A percentile compares a stretch with the other conserved stretches of the same genome.
These are phyloP conservation scores for Debaryomyces subglobosus DNA, from an alignment of 1,139 yeast species.

Conservation along the genomic window DNA sequence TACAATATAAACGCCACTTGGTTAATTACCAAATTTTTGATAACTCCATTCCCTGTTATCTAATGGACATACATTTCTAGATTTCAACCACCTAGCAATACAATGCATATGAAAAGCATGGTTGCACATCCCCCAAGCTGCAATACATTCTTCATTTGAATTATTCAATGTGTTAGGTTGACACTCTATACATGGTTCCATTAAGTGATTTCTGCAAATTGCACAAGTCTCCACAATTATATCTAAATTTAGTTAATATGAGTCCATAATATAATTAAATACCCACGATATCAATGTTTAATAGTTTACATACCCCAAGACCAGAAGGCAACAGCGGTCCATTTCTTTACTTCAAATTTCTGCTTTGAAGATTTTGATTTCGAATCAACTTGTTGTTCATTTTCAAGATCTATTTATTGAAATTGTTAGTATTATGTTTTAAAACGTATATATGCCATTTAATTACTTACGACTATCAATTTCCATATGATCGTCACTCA, in stretches of 20 bases:
- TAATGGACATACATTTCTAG: slow-evolving; percentile 97
- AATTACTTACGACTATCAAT: slow-evolving; percentile 34
- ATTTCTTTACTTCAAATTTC: slow-evolving; percentile 56
- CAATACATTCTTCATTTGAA: slow-evolving; percentile 81
- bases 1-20: slow-evolving; percentile 1
- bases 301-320: slow-evolving; percentile 76
- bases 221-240: slow-evolving; percentile 97
- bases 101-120: slow-evolving; percentile 96
- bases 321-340: slow-evolving; percentile 99
- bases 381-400: slow-evolving; percentile 10
- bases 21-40: slow-evolving; percentile 69
- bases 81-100: slow-evolving; percentile 92
- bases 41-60: slow-evolving; percentile 94
- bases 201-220: slow-evolving; percentile 94
- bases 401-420: slow-evolving; percentile 9
- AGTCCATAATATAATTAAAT: background rate
- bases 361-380: slow-evolving; percentile 28
- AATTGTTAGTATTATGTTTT: slow-evolving; percentile 11
- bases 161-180: slow-evolving; percentile 77
- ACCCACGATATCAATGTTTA: background rate
- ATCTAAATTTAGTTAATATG: slow-evolving; percentile 43
- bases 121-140: slow-evolving; percentile 97
- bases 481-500: slow-evolving; percentile 34
- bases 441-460: background rate
- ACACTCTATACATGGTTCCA: slow-evolving; percentile 99